Conservation (phyloP, 345 rosid genomes). For the Passiflora organensis region DNA sequence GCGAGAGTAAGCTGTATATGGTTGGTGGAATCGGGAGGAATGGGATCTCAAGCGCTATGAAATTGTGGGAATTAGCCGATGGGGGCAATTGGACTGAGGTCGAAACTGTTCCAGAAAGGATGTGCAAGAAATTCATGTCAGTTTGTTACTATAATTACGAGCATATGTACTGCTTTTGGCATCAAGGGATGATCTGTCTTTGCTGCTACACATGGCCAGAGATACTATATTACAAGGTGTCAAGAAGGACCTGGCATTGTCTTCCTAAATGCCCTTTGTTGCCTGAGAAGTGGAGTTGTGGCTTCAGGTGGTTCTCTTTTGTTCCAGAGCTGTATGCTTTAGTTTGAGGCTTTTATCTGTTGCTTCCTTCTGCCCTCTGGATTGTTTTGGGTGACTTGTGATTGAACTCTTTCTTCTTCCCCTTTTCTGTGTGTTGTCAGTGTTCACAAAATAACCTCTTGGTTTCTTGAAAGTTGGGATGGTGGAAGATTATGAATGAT, state of each 20-base stretch:
- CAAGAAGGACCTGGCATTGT: constrained; percentile 87
- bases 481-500: no score
- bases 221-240: constrained; percentile 63
- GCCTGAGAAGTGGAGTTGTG: constrained; percentile 90
- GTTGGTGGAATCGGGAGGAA: constrained; percentile 81
- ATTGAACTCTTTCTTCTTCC: no score
- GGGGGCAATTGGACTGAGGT: constrained; percentile 48
- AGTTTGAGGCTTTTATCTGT: no score
- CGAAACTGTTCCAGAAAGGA: constrained; percentile 65
- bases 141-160: constrained; percentile 88
- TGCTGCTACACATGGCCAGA: constrained; percentile 98
- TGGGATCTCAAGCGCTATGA: constrained; percentile 72
- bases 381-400: no score
- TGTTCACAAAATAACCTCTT: no score
- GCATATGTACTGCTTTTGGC: constrained; percentile 87
- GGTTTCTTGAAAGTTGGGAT: no score
- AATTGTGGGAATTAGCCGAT: constrained; percentile 51
- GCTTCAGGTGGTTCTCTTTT: constrained; percentile 88
- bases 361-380: no score
- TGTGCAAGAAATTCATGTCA: constrained; percentile 73
- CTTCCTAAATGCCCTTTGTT: constrained; percentile 73
- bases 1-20: constrained; percentile 51
- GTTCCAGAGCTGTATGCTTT: constrained; percentile 57
- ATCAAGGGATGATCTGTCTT: constrained; percentile 65
- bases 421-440: no score